Base-by-base conservation (phyloP, 805 yeast species). In the Lipomyces lipofer region DNA sequence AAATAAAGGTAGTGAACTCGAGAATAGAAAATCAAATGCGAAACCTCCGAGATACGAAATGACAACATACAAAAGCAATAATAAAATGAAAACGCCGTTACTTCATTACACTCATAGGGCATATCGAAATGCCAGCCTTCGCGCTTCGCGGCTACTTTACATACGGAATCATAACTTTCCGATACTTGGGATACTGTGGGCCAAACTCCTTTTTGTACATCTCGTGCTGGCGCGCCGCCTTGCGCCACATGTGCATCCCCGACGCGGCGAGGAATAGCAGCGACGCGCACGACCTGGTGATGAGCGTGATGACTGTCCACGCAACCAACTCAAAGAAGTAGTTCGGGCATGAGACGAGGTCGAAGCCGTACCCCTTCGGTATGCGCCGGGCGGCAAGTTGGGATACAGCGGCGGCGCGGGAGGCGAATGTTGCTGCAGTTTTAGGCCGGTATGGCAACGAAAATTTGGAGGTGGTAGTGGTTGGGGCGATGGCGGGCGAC, bases 171-270 rank as follows among this genome's bases (percentile, higher is more conserved):
- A 84, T 75, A 59, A 88, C 85, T 67, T 89, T 85, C 72, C 90
- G 85, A 68, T 80, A 77, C 65, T 82, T 81, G 66, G 92, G 92
- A 70, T 92, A 94, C 60, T 82, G 80, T 63, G 82, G 82, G 24
- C 90, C 89, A 73, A 86, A 86, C 52, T 83, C 84, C 65, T 77
- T 78, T 66, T 75, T 73, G 69, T 84, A 86, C 51, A 82, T 75
- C 64, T 74, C 76, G 72, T 92, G 95, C 70, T 89, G 91, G 75
- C 88, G 84, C 54, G 81, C 78, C 21, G 98, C 97, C 97, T 98
- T 92, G 50, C 81, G 63, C 74, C 80, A 84, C 98, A 94, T 92
- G 69, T 94, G 97, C 38, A 70, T 78, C 12, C 86, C 75, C 46
- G 94, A 85, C 46, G 88, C 88, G 17, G 75, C 63, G 47, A 83